phyloP scores from a whole-genome alignment of 352 stramenopile genomes.

The Phytophthora lateralis region DNA sequence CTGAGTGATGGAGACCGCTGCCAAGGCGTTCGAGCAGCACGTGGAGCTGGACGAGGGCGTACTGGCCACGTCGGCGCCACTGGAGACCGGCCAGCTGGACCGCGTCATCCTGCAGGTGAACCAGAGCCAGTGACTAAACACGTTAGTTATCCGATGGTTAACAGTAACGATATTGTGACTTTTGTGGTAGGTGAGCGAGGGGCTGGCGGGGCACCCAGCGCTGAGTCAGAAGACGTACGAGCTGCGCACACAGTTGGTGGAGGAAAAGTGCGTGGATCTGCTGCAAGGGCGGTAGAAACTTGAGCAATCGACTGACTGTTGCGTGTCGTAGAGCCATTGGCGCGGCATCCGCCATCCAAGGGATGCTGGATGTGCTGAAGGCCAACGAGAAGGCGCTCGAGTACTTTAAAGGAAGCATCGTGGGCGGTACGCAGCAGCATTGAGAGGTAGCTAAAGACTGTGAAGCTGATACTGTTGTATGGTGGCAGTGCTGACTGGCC shows the following conservation, averaged over 20 bases:
- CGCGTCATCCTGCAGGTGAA: conserved; percentile 53
- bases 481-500: conserved; percentile 48
- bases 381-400: conserved; percentile 45
- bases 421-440: conserved; percentile 42
- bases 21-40: conserved; percentile 59
- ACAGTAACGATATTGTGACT: neutral
- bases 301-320: neutral
- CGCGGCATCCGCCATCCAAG: conserved; percentile 48
- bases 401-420: conserved; percentile 73
- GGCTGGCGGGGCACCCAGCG: conserved; percentile 38
- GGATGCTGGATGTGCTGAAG: conserved; percentile 52
- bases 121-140: too few species aligned
- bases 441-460: neutral
- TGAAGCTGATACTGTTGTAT: conserved; percentile 3
- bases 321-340: conserved; percentile 44
- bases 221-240: conserved; percentile 50
- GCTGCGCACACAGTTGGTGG: conserved; percentile 52
- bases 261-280: conserved; percentile 50
- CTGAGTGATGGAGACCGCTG: conserved; percentile 32
- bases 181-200: conserved; percentile 46
- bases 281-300: neutral
- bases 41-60: conserved; percentile 72
- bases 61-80: conserved; percentile 62
- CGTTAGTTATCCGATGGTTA: too few species aligned
- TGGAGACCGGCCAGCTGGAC: conserved; percentile 52